Evolutionary conservation across 225 moss, liverwort and hornwort species (phyloP).

Genomic region (Marchantia paleacea): DNA sequence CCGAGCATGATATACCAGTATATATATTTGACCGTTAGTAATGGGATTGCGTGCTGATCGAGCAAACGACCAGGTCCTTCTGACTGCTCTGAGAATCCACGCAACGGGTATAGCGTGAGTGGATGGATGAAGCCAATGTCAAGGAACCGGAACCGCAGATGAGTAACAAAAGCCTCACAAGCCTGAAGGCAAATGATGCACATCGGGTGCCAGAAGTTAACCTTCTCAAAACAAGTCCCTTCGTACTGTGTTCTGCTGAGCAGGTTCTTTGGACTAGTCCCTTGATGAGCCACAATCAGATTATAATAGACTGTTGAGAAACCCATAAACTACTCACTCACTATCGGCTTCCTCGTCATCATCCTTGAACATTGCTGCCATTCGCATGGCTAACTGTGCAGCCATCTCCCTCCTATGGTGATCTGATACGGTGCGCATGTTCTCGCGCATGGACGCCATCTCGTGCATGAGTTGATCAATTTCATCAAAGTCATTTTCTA

Average conservation of each 20-base stretch:
- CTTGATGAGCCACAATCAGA: neutral
- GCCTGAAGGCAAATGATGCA: neutral
- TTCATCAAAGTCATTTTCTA: constrained; percentile 52
- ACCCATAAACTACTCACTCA: neutral
- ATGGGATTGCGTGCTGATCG: neutral
- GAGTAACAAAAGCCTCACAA: neutral
- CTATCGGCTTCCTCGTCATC: constrained; percentile 43
- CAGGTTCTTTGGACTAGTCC: neutral
- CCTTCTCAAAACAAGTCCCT: neutral
- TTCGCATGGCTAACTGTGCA: constrained; percentile 82
- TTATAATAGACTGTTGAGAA: neutral
- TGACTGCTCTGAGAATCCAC: neutral
- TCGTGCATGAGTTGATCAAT: constrained; percentile 89
- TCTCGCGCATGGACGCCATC: constrained; percentile 83
- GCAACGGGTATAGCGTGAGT: neutral
- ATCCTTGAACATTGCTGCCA: constrained; percentile 90
- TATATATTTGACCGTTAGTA: neutral
- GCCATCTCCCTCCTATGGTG: constrained; percentile 81
- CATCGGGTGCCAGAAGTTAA: neutral
- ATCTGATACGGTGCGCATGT: constrained; percentile 87
- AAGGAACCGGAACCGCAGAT: neutral
- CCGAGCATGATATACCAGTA: neutral
- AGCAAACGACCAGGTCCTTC: neutral
- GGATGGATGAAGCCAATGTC: too few species aligned
- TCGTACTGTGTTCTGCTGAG: neutral